phyloP scores from a whole-genome alignment of 305 asterid species.

The Fraxinus platypoda region DNA sequence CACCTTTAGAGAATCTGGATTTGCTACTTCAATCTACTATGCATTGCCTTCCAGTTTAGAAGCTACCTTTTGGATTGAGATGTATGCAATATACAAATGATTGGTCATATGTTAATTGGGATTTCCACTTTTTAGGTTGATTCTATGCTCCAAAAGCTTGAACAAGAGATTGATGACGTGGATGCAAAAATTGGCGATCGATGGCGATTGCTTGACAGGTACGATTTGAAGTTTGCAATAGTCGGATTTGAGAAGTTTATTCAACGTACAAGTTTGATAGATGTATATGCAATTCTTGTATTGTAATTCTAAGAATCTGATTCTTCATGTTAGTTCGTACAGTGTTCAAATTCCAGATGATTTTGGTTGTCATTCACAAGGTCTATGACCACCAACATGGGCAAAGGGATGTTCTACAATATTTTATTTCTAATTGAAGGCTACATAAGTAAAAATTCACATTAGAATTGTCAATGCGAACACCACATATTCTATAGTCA shows the following conservation, averaged over 20 bases:
- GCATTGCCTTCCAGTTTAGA: background rate
- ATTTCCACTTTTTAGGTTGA: conserved; percentile 61
- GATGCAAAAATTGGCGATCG: conserved; percentile 91
- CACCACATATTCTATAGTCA: background rate
- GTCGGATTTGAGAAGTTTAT: conserved; percentile 16
- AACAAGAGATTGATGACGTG: conserved; percentile 95
- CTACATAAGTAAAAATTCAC: background rate
- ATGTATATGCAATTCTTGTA: background rate
- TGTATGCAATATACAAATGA: background rate
- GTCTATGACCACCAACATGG: background rate
- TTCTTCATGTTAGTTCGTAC: background rate
- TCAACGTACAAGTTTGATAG: background rate
- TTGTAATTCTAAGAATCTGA: background rate
- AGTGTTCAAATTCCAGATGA: background rate
- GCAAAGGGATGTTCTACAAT: background rate
- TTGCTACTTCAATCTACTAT: background rate
- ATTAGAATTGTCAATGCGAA: background rate
- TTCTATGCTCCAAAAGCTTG: conserved; percentile 96
- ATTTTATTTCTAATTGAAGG: background rate
- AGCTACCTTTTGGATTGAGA: background rate
- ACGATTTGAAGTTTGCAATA: conserved; percentile 21
- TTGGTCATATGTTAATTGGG: conserved; percentile 14
- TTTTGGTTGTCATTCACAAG: conserved; percentile 1
- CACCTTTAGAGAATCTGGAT: conserved; percentile 1
- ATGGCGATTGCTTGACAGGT: conserved; percentile 98